Evolutionary conservation across 495 filamentous ascomycete genomes (phyloP), one percentile per base, ranked within the genome.

Genomic region (Monascus purpureus): DNA sequence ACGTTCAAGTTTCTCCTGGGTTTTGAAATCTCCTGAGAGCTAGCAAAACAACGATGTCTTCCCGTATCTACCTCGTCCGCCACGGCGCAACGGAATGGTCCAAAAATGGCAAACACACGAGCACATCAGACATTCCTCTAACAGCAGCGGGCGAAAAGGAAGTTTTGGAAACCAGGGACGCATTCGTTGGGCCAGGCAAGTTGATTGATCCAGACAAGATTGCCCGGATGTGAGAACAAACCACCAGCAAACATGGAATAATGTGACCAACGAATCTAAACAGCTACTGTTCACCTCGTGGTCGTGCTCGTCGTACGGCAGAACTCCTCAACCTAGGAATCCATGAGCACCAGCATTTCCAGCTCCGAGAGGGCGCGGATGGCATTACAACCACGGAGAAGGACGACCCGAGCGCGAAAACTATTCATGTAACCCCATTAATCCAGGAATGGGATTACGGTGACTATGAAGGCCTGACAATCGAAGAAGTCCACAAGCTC

Each of bases 51-150:
- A 56, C 9, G 20, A 41, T 43, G 2, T 29, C 54, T 1, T 53
- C 55, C 4, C 33, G 50, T 0, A 13, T 61, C 18, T 47, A 44
- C 1, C 35, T 61, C 36, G 28, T 57, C 13, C 53, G 54, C 30
- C 33, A 45, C 19, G 45, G 41, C 28, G 43, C 53, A 32, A 57
- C 51, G 13, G 51, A 57, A 26, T 59, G 57, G 57, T 25, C 25
- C 13, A 14, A 28, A 2, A 35, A 32, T 8, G 40, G 40, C 13
- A 38, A 38, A 35, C 36, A 38, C 29, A 29, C 27, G 13, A 38
- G 40, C 29, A 14, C n/a, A 7, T 35, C 40, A 2, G 31, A 42
- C 1, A 22, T 38, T 1, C 35, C 35, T 5, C 26, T 42, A 2
- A 35, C 36, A 0, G 27, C 18, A 2, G 15, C 12, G n/a, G 40